Conservation (phyloP, 495 filamentous ascomycete genomes). For the Penicillium nucicola region DNA sequence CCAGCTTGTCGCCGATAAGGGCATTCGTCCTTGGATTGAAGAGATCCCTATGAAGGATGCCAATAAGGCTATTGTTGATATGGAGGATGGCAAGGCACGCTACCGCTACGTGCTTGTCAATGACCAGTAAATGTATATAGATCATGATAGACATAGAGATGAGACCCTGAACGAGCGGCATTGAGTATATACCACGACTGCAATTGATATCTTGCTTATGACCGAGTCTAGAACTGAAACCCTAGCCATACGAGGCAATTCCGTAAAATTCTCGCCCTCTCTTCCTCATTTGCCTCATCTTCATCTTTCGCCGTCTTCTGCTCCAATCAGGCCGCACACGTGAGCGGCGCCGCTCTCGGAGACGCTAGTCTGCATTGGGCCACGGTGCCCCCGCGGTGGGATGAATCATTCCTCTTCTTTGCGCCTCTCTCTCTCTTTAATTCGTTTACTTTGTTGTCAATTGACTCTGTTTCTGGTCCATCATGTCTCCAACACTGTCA, state of each 20-base stretch:
- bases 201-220: too few species aligned
- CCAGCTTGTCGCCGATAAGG: constrained; percentile 67
- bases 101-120: constrained; percentile 78
- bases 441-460: not conserved
- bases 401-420: constrained; percentile 11
- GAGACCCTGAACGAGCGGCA: not conserved
- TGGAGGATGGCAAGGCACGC: constrained; percentile 66
- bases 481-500: constrained; percentile 37
- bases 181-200: too few species aligned
- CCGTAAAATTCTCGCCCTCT: too few species aligned
- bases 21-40: constrained; percentile 70
- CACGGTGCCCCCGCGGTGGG: constrained; percentile 2
- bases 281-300: too few species aligned
- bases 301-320: too few species aligned
- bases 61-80: constrained; percentile 67
- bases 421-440: not conserved
- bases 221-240: too few species aligned
- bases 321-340: constrained; percentile 13
- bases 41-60: constrained; percentile 70
- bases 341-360: constrained; percentile 33
- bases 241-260: too few species aligned
- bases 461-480: not conserved
- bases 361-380: constrained; percentile 15
- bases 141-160: not conserved
- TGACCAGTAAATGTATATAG: constrained; percentile 23